Conservation (phyloP, 192 early-diverging fungal genomes). For the Coemansia asiatica region DNA sequence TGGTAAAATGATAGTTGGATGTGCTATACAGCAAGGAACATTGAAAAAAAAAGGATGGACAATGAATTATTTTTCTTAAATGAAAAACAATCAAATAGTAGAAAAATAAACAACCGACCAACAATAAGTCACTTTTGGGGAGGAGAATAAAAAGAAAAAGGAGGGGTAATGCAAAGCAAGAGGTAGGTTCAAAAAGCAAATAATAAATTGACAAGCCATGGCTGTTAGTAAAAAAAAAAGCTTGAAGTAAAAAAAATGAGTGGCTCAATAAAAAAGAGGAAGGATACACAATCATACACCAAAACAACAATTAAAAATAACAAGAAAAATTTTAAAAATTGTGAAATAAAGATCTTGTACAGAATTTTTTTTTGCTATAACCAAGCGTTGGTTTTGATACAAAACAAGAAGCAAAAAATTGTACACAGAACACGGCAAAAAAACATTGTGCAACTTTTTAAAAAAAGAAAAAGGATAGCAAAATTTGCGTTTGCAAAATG, state of each 20-base stretch:
- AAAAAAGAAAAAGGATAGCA: too few species aligned
- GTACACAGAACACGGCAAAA: too few species aligned
- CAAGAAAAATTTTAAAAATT: background rate
- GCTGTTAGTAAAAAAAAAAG: background rate
- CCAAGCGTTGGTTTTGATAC: background rate
- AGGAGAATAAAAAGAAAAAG: too few species aligned
- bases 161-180: background rate
- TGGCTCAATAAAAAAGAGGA: background rate
- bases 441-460: too few species aligned
- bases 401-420: background rate
- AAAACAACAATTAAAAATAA: background rate
- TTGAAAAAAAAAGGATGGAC: background rate
- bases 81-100: background rate
- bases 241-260: background rate
- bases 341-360: slow-evolving; percentile 1
- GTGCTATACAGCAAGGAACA: background rate
- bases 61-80: background rate
- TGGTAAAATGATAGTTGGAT: background rate
- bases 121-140: background rate
- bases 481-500: too few species aligned
- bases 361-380: background rate
- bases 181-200: background rate
- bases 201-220: background rate
- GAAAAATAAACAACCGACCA: background rate
- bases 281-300: background rate